Conservation (phyloP, 306 rosid species). For the Lathyrus tuberosus region DNA sequence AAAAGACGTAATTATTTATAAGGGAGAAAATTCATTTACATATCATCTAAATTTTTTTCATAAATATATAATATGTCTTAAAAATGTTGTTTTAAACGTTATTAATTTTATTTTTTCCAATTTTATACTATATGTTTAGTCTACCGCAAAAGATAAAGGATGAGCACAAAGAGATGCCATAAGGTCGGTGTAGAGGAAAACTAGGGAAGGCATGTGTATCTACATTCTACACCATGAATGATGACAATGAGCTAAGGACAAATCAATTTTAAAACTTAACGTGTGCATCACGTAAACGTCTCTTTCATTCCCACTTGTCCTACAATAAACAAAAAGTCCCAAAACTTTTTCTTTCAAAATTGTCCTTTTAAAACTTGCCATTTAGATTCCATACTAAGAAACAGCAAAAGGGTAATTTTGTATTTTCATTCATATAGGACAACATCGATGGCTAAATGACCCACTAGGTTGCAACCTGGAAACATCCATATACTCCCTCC, state of each 20-base stretch:
- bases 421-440: not conserved
- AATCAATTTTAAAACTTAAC: constrained; percentile 22
- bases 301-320: constrained; percentile 39
- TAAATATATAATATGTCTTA: no score
- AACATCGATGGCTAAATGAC: constrained; percentile 18
- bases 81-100: no score
- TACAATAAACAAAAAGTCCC: not conserved
- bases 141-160: not conserved
- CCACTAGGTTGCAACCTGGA: constrained; percentile 40
- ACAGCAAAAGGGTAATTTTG: constrained; percentile 12
- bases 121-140: no score
- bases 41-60: no score
- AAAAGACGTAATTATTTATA: no score
- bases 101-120: no score
- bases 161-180: not conserved
- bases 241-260: constrained; percentile 37
- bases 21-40: no score
- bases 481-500: no score
- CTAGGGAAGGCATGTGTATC: constrained; percentile 13
- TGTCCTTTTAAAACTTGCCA: constrained; percentile 22
- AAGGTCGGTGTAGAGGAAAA: constrained; percentile 38
- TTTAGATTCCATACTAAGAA: not conserved
- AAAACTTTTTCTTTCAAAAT: constrained; percentile 5
- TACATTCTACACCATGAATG: constrained; percentile 6
- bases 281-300: constrained; percentile 45